Conservation (phyloP, 441 rosid genomes). For the Euphorbia celastroides region DNA sequence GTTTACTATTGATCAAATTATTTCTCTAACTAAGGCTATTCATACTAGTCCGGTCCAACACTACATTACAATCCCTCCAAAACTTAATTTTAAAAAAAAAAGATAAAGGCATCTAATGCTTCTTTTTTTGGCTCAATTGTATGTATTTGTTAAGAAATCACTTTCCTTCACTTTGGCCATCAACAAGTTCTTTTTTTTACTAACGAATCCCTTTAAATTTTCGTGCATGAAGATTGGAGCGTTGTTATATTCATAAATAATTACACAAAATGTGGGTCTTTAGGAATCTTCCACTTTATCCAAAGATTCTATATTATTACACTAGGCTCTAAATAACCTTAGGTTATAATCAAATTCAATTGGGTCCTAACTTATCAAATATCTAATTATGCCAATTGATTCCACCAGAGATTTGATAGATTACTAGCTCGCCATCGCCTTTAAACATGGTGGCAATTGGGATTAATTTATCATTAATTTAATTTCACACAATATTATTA, state of each 20-base stretch:
- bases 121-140: background rate
- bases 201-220: background rate
- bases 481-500: background rate
- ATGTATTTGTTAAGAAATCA: background rate
- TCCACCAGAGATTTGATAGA: background rate
- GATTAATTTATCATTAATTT: background rate
- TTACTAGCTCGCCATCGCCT: conserved; percentile 9
- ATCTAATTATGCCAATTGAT: background rate
- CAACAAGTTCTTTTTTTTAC: background rate
- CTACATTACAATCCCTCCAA: no score
- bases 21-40: no score
- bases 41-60: no score
- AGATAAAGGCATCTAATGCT: background rate
- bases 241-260: background rate
- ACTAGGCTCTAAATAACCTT: background rate
- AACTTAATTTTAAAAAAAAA: no score
- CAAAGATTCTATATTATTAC: background rate
- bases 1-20: no score
- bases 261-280: background rate
- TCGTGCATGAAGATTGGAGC: background rate
- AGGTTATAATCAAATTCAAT: background rate
- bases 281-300: background rate
- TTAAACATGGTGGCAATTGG: no score
- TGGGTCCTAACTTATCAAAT: background rate
- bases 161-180: background rate